Conservation (phyloP, 371 early-diverging fungal genomes). For the Capillidium heterosporum region DNA sequence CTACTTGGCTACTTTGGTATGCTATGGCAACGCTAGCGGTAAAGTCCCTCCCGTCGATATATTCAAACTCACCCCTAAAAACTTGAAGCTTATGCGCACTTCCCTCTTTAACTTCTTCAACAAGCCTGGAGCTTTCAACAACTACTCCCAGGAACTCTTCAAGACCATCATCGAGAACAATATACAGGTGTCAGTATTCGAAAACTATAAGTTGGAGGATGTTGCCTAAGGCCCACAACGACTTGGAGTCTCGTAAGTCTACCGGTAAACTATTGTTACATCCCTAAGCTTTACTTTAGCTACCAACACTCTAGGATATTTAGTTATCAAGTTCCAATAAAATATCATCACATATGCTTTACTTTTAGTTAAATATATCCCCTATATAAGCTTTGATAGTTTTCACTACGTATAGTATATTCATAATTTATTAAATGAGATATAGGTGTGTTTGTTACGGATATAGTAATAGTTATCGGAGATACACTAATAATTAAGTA, state of each 20-base stretch:
- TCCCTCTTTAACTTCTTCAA: conserved; percentile 47
- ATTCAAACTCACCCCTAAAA: conserved; percentile 40
- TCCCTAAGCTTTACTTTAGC: too few relatives aligned
- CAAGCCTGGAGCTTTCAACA: conserved; percentile 46
- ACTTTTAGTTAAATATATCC: too few relatives aligned
- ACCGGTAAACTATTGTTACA: conserved; percentile 38
- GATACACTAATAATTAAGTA: too few relatives aligned
- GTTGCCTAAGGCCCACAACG: conserved; percentile 58
- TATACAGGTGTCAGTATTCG: conserved; percentile 45
- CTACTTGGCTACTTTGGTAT: conserved; percentile 64
- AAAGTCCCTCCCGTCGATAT: conserved; percentile 58
- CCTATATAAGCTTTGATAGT: too few relatives aligned
- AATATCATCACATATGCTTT: too few relatives aligned
- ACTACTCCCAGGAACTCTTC: conserved; percentile 34
- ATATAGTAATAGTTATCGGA: too few relatives aligned
- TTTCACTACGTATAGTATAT: too few relatives aligned
- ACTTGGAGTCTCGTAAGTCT: conserved; percentile 55
- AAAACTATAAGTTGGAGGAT: conserved; percentile 51
- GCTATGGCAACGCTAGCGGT: conserved; percentile 90
- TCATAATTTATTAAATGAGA: too few relatives aligned
- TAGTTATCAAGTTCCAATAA: too few relatives aligned
- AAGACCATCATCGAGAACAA: conserved; percentile 27
- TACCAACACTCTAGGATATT: too few relatives aligned
- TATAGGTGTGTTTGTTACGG: too few relatives aligned
- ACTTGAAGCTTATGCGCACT: conserved; percentile 61